phyloP scores from a whole-genome alignment of 2,329 filamentous ascomycete genomes.

The Leptosphaerulina australis region DNA sequence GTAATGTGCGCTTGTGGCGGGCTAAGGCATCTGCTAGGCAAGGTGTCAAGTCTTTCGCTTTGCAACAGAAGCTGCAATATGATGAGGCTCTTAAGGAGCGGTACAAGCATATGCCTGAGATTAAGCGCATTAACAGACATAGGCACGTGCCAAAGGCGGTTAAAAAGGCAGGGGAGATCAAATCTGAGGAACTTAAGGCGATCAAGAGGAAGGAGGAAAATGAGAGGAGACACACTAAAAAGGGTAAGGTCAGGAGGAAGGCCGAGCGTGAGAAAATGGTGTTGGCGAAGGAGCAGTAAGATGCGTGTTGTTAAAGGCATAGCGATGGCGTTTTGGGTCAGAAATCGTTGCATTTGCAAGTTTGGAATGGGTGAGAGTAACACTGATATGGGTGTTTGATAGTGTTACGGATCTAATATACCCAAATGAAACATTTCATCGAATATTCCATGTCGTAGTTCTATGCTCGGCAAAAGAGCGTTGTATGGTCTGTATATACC shows the following conservation, averaged over 20 bases:
- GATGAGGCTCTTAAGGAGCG: slow-evolving; percentile 81
- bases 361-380: background rate
- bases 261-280: slow-evolving; percentile 94
- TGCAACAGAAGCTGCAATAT: slow-evolving; percentile 90
- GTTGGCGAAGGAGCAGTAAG: slow-evolving; percentile 67
- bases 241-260: slow-evolving; percentile 74
- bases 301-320: slow-evolving; percentile 32
- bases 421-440: slow-evolving; percentile 5
- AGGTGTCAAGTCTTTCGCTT: slow-evolving; percentile 82
- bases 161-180: slow-evolving; percentile 96
- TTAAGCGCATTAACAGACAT: slow-evolving; percentile 86
- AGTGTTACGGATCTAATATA: slow-evolving; percentile 3
- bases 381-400: background rate
- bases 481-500: background rate
- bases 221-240: slow-evolving; percentile 86
- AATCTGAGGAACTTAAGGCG: slow-evolving; percentile 82
- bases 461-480: background rate
- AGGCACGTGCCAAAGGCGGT: slow-evolving; percentile 89
- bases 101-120: slow-evolving; percentile 95
- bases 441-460: background rate
- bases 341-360: slow-evolving; percentile 7
- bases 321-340: slow-evolving; percentile 41
- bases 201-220: slow-evolving; percentile 95
- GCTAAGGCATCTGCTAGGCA: slow-evolving; percentile 81
- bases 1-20: slow-evolving; percentile 89